These are phyloP conservation scores for Dentipellis sp. DNA, from an alignment of 768 basidiomycete genomes.

Conservation along the genomic window DNA sequence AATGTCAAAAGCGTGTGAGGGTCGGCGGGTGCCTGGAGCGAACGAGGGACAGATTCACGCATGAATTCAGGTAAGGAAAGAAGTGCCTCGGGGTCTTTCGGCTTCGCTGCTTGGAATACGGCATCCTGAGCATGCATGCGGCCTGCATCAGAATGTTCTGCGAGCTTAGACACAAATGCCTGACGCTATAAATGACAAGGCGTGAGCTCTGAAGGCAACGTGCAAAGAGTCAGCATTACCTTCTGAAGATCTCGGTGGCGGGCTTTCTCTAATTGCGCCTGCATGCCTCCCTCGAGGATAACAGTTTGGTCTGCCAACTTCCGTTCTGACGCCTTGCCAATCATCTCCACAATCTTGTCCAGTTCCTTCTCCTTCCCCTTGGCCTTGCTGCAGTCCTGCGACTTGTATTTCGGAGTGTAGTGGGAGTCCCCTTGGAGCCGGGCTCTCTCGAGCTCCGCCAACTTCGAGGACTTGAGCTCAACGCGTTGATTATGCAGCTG, in stretches of 20 bases:
- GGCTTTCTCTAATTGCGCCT: constrained; percentile 42
- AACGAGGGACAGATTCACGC: constrained; percentile 10
- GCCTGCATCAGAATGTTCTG: constrained; percentile 62
- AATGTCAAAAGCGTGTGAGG: constrained; percentile 18
- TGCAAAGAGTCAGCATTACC: constrained; percentile 29
- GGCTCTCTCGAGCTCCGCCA: constrained; percentile 68
- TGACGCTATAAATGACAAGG: constrained; percentile 41
- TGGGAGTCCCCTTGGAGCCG: constrained; percentile 30
- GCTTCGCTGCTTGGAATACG: constrained; percentile 28
- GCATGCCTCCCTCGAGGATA: constrained; percentile 51
- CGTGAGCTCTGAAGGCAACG: constrained; percentile 1
- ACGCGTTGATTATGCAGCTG: constrained; percentile 89
- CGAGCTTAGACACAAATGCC: constrained; percentile 67
- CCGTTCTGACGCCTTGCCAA: constrained; percentile 63
- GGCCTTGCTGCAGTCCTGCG: constrained; percentile 22
- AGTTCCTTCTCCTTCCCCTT: constrained; percentile 51
- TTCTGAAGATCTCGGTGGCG: constrained; percentile 52
- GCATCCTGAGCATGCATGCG: constrained; percentile 79
- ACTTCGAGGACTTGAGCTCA: constrained; percentile 69
- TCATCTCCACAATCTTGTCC: constrained; percentile 60
- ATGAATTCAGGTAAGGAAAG: constrained; percentile 42
- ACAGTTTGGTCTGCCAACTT: constrained; percentile 65
- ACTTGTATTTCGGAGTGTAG: background rate
- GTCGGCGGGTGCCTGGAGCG: constrained; percentile 6
- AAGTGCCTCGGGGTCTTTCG: constrained; percentile 33